Percentiles rank a stretch among this genome's conserved stretches.
Conservation (phyloP, 192 early-diverging fungal genomes). For the Coemansia sp. region DNA sequence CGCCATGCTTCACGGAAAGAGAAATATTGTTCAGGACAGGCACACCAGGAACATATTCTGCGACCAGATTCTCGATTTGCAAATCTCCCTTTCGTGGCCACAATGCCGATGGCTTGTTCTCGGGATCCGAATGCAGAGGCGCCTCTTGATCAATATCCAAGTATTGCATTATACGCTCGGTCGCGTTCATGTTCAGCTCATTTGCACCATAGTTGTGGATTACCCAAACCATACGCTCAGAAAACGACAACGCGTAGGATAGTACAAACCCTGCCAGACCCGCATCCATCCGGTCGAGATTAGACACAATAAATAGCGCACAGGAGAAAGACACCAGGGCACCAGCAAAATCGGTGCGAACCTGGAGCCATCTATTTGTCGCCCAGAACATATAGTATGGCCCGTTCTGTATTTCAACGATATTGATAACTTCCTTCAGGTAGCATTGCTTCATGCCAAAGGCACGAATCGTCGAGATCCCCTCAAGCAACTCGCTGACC, state of each 20-base stretch:
- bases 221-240: too few species aligned
- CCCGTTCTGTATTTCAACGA: constrained; percentile 72
- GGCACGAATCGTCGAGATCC: constrained; percentile 73
- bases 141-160: too few species aligned
- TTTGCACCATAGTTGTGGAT: too few species aligned
- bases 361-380: constrained; percentile 78
- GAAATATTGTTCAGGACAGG: constrained; percentile 66
- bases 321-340: constrained; percentile 66
- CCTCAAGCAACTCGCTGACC: constrained; percentile 70
- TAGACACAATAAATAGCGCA: constrained; percentile 60
- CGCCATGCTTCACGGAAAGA: constrained; percentile 61
- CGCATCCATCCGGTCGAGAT: constrained; percentile 55
- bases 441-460: constrained; percentile 69
- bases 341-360: constrained; percentile 71
- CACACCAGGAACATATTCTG: constrained; percentile 69
- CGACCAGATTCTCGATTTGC: constrained; percentile 49
- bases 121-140: too few species aligned
- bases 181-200: too few species aligned
- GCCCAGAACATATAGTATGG: constrained; percentile 77
- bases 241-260: too few species aligned
- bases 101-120: too few species aligned
- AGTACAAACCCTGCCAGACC: background rate
- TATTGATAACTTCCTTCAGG: constrained; percentile 24
- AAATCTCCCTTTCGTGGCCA: too few species aligned
- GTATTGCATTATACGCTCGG: too few species aligned